Base-by-base conservation (phyloP, 2,329 filamentous ascomycete genomes). In the Ophiostoma himal-ulmi region DNA sequence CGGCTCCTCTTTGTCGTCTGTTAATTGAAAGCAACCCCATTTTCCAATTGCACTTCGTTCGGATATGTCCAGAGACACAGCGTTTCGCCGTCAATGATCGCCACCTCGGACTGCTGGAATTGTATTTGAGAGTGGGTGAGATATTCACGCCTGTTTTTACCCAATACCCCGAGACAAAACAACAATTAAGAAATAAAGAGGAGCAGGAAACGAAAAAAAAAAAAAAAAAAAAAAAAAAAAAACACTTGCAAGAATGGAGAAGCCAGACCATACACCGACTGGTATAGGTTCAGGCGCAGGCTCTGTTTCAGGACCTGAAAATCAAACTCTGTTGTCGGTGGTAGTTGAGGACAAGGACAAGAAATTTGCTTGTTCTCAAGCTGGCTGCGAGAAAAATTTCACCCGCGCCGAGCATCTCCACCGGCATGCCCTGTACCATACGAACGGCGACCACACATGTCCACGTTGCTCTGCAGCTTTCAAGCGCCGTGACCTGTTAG, bases 381-480 rank as follows among this genome's bases (percentile, higher is more conserved):
- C 87, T 65, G 89, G 87, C 44, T 94, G 91, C 78, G 89, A 89
- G 73, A 94, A 93, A 83, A 85, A 89, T 72, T 94, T 94, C 78
- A 93, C 91, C 69, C 84, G 91, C 72, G 90, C 91, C 10, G 91
- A 94, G 79, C 91, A 94, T 80, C 83, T 94, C 72, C 92, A 93
- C 79, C 83, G 91, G 68, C 91, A 94, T 80, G 90, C 93, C 80
- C 78, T 94, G 77, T 94, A 94, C 77, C 91, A 74, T 67, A 72
- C 67, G 11, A 37, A n/a, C 13, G 73, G 72, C 65, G 39, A 39
- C 3, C 20, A 69, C 14, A 68, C 73, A 3, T 74, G 73, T 26
- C 44, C 70, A 8, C 71, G 73, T 7, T 74, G 73, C 69, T 48
- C 71, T 13, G 73, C 73, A 11, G 68, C 69, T 48, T 74, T 74